These are phyloP conservation scores for Paramarasmius palmivorus DNA, from an alignment of 1,284 basidiomycete genomes.

Conservation along the genomic window DNA sequence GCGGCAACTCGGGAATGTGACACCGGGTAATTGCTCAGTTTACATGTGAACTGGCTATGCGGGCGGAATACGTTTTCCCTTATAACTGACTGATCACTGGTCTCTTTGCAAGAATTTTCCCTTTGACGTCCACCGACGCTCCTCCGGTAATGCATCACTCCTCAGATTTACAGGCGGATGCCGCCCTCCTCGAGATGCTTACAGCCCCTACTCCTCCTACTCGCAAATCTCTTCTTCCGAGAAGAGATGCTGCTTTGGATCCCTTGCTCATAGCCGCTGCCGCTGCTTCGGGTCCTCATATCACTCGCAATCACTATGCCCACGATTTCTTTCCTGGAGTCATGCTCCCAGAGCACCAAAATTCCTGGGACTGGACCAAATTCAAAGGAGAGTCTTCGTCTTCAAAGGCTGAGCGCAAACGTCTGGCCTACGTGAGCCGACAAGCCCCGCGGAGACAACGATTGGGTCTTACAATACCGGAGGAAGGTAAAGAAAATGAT, in stretches of 20 bases:
- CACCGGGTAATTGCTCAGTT: neutral
- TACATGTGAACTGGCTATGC: neutral
- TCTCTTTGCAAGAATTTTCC: neutral
- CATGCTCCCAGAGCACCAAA: slow-evolving; percentile 50
- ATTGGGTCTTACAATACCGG: slow-evolving; percentile 24
- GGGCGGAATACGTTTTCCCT: neutral
- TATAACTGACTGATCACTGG: neutral
- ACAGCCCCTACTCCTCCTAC: slow-evolving; percentile 34
- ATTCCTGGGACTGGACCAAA: slow-evolving; percentile 59
- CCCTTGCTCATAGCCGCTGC: slow-evolving; percentile 73
- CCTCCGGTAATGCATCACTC: slow-evolving; percentile 5
- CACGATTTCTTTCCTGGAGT: slow-evolving; percentile 70
- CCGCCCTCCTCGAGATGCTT: slow-evolving; percentile 41
- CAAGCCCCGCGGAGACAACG: slow-evolving; percentile 70
- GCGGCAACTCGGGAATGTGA: neutral
- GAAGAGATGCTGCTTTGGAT: slow-evolving; percentile 69
- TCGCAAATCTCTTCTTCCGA: slow-evolving; percentile 22
- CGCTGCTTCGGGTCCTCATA: slow-evolving; percentile 66
- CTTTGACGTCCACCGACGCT: neutral
- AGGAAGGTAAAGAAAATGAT: slow-evolving; percentile 25
- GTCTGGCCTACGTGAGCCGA: slow-evolving; percentile 62
- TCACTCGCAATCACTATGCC: slow-evolving; percentile 76
- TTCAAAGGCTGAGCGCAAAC: slow-evolving; percentile 38
- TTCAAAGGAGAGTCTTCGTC: slow-evolving; percentile 42
- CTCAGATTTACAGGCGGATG: slow-evolving; percentile 27